Evolutionary conservation across 2,329 filamentous ascomycete genomes (phyloP).

Genomic region (Nakataea oryzae): DNA sequence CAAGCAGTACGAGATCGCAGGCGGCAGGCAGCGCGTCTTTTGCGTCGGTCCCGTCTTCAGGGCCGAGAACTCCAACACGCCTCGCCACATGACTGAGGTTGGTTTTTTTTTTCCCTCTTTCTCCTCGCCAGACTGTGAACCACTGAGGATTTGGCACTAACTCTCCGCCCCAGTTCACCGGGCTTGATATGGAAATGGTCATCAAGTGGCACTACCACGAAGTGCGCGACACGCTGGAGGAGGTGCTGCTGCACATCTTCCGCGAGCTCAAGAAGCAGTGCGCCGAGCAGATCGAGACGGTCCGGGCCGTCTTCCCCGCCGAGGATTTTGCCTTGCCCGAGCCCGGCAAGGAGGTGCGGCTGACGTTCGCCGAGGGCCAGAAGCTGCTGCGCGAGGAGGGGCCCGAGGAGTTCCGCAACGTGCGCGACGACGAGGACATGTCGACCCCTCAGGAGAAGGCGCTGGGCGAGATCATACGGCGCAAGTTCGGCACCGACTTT

Average conservation of each 20-base stretch:
- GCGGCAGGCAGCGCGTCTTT: slow-evolving; percentile 67
- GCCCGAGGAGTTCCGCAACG: slow-evolving; percentile 53
- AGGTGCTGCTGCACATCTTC: slow-evolving; percentile 70
- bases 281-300: slow-evolving; percentile 59
- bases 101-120: slow-evolving; percentile 4
- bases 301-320: slow-evolving; percentile 66
- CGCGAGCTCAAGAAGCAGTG: slow-evolving; percentile 58
- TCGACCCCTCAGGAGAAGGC: slow-evolving; percentile 75
- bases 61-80: slow-evolving; percentile 78
- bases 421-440: slow-evolving; percentile 70
- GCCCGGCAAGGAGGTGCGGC: slow-evolving; percentile 61
- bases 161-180: slow-evolving; percentile 50
- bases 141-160: slow-evolving; percentile 6
- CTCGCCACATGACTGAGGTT: slow-evolving; percentile 72
- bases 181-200: slow-evolving; percentile 85
- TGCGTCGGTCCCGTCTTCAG: slow-evolving; percentile 74
- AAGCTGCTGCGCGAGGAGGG: slow-evolving; percentile 68
- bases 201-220: slow-evolving; percentile 72
- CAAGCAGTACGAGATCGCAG: slow-evolving; percentile 79
- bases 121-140: neutral
- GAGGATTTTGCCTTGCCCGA: slow-evolving; percentile 68
- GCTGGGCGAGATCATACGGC: slow-evolving; percentile 74
- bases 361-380: slow-evolving; percentile 71
- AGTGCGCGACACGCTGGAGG: slow-evolving; percentile 61
- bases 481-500: slow-evolving; percentile 91